Evolutionary conservation across 345 rosid genomes (phyloP), one percentile per base, ranked within the genome.

Genomic region (Xanthoceras sorbifolium): DNA sequence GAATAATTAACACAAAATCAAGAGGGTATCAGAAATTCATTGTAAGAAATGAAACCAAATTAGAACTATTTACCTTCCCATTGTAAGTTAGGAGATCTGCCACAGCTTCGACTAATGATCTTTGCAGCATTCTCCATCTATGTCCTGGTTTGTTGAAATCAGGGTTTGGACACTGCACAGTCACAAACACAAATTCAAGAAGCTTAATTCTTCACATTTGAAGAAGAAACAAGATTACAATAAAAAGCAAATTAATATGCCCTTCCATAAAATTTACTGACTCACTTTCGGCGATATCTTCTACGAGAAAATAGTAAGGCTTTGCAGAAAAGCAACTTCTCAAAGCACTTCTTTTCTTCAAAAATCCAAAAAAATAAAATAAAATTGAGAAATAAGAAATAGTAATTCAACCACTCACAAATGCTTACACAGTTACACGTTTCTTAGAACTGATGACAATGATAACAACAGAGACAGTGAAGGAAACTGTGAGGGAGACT

Each of bases 81-180:
- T 86, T 78, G 59, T 57, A 67, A 9, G 79, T 73, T 28, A 91
- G 93, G 22, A 86, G 88, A 85, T 89, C 86, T 2, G 78, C 81
- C 80, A 89, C 85, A 40, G 92, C 93, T 84, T 89, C 90, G 65
- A 88, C 81, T 82, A 89, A 78, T 80, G 90, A 82, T 81, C 84
- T 81, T 74, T 86, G 87, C 83, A 91, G 64, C 92, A 89, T 88
- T 76, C 92, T 88, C 93, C 93, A 83, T 82, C 96, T 84, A 78
- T 88, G 79, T 40, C 87, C 86, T 54, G 92, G 84, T 63, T 81
- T 77, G 72, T 84, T 91, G 83, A 91, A 91, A 78, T 89, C 96
- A 23, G 92, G 96, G 78, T 89, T 84, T 18, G 93, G 96, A 78
- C 96, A 91, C 96, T 91, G 78, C 46, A 76, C 22, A 66, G n/a